Percentiles rank a stretch among this genome's conserved stretches.
phyloP scores from a whole-genome alignment of 129 eudicot genomes.

The Centrapalus pauciflorus region DNA sequence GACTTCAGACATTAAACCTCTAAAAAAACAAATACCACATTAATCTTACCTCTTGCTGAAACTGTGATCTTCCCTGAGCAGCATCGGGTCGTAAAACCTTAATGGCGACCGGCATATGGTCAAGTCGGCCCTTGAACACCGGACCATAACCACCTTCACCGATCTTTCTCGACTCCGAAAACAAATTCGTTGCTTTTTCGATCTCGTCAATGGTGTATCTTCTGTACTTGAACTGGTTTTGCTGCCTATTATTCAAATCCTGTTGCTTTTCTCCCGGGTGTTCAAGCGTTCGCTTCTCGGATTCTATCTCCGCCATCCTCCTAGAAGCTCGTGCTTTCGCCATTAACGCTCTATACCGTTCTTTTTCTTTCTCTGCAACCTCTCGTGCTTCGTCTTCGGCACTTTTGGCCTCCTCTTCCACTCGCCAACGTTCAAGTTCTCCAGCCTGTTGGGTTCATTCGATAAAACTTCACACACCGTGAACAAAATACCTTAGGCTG shows the following conservation, averaged over 20 bases:
- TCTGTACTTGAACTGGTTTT: conserved; percentile 32
- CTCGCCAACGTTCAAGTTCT: conserved; percentile 43
- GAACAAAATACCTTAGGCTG: background rate
- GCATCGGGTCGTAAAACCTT: conserved; percentile 64
- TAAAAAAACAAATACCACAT: no score
- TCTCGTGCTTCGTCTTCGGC: conserved; percentile 33
- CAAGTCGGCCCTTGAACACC: conserved; percentile 44
- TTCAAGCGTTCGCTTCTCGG: conserved; percentile 18
- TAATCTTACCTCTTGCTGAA: conserved; percentile 65
- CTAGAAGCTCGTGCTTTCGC: conserved; percentile 38
- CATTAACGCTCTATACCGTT: conserved; percentile 30
- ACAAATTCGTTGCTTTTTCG: conserved; percentile 47
- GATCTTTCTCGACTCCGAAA: conserved; percentile 38
- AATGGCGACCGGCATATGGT: conserved; percentile 46
- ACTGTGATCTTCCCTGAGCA: conserved; percentile 66
- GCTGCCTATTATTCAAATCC: background rate
- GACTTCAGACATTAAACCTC: no score
- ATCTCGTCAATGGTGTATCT: conserved; percentile 55
- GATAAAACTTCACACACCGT: background rate
- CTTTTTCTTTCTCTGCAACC: conserved; percentile 32
- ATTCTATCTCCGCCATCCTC: conserved; percentile 38
- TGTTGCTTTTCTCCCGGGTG: conserved; percentile 25
- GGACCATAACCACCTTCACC: conserved; percentile 81
- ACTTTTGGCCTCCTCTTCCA: conserved; percentile 35
- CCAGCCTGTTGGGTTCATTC: conserved; percentile 34